These are phyloP conservation scores for Fragilariopsis cylindrus DNA, from an alignment of 108 stramenopile genomes.

Conservation along the genomic window DNA sequence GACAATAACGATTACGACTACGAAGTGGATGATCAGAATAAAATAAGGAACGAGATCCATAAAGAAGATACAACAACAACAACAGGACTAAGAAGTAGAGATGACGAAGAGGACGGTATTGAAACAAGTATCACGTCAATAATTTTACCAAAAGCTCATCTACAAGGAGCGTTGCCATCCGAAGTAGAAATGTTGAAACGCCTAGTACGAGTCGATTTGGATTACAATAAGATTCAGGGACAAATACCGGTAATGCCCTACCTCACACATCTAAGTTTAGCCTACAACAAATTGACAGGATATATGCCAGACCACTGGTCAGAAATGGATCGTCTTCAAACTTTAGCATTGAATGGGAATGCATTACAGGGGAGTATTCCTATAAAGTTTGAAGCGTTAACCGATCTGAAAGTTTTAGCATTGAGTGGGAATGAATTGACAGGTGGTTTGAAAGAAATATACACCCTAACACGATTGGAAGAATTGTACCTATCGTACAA, in stretches of 20 bases:
- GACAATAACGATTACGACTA: not conserved
- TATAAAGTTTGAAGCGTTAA: slow-evolving; percentile 17
- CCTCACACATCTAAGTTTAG: slow-evolving; percentile 20
- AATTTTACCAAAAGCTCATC: slow-evolving; percentile 13
- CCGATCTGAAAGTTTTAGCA: slow-evolving; percentile 15
- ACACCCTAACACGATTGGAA: slow-evolving; percentile 38
- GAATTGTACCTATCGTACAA: slow-evolving; percentile 53
- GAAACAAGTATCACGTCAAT: not conserved
- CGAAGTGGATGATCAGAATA: not conserved
- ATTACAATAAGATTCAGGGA: slow-evolving; percentile 10
- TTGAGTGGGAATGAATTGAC: slow-evolving; percentile 26
- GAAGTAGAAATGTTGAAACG: slow-evolving; percentile 14
- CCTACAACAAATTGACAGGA: slow-evolving; percentile 29
- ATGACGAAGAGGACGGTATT: not conserved
- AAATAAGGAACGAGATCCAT: not conserved
- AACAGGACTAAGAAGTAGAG: not conserved
- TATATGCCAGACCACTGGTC: slow-evolving; percentile 22
- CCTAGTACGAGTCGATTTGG: slow-evolving; percentile 17
- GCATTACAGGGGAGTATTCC: slow-evolving; percentile 29
- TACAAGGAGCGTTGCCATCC: slow-evolving; percentile 21
- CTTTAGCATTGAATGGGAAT: slow-evolving; percentile 49
- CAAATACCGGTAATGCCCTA: slow-evolving; percentile 15
- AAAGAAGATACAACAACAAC: slow-evolving; percentile 2
- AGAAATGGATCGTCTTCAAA: slow-evolving; percentile 33
- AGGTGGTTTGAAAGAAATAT: slow-evolving; percentile 30